Conservation (phyloP, 169 alveolate genomes). For the Theileria equi region DNA sequence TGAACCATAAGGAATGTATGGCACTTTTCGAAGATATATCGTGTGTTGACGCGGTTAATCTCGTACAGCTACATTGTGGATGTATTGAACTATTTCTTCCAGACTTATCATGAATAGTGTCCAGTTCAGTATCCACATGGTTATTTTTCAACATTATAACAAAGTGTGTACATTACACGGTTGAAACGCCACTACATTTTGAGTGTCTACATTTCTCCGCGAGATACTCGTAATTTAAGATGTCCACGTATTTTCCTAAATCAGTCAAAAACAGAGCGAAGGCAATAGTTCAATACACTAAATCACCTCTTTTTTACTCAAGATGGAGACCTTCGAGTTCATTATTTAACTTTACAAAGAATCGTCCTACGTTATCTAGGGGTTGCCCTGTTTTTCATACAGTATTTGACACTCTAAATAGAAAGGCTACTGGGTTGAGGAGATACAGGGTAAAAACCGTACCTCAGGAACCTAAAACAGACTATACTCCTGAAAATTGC, state of each 20-base stretch:
- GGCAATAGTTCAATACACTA: constrained; percentile 21
- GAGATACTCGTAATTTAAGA: background rate
- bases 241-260: constrained; percentile 65
- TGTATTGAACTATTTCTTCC: background rate
- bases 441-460: constrained; percentile 30
- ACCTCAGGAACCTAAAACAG: constrained; percentile 15
- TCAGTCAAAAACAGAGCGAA: constrained; percentile 59
- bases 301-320: constrained; percentile 8
- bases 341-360: constrained; percentile 45
- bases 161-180: background rate
- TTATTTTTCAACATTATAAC: background rate
- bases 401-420: constrained; percentile 56
- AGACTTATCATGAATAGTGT: background rate
- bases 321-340: constrained; percentile 39
- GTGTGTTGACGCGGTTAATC: constrained; percentile 56
- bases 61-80: constrained; percentile 21
- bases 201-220: no score
- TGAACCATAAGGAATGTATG: constrained; percentile 67
- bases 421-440: constrained; percentile 63
- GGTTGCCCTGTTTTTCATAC: constrained; percentile 63
- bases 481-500: constrained; percentile 27
- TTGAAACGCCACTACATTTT: no score
- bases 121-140: background rate
- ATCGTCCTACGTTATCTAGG: constrained; percentile 45
- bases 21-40: constrained; percentile 72